These are phyloP conservation scores for Neurospora sp. DNA, from an alignment of 2,329 filamentous ascomycete species.

Conservation along the genomic window DNA sequence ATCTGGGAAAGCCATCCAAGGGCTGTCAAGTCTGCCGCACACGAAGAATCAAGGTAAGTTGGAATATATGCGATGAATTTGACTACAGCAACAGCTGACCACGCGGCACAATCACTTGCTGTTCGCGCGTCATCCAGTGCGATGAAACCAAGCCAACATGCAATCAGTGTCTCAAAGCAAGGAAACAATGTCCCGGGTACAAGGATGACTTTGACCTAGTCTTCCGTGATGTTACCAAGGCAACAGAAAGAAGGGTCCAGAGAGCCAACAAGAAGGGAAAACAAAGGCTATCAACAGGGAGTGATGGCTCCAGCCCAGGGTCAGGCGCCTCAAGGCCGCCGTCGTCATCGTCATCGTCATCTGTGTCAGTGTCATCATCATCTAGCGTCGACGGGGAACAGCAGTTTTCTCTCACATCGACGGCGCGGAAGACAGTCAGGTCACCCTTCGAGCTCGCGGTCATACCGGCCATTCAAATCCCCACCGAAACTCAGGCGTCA, in stretches of 20 bases:
- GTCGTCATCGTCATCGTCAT: neutral
- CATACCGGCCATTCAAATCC: slow-evolving; percentile 30
- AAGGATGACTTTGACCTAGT: slow-evolving; percentile 63
- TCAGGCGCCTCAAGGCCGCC: neutral
- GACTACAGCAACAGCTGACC: slow-evolving; percentile 5
- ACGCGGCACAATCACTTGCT: neutral
- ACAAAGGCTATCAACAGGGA: slow-evolving; percentile 17
- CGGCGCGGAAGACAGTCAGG: slow-evolving; percentile 7
- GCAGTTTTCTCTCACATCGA: slow-evolving; percentile 10
- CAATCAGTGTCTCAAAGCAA: slow-evolving; percentile 53
- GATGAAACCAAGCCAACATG: slow-evolving; percentile 59
- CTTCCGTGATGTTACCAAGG: slow-evolving; percentile 62
- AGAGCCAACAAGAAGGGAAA: slow-evolving; percentile 42
- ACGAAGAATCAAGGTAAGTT: slow-evolving; percentile 59
- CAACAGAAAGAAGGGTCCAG: slow-evolving; percentile 52
- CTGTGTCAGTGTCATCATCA: neutral
- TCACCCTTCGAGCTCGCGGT: slow-evolving; percentile 19
- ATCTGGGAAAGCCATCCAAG: slow-evolving; percentile 54
- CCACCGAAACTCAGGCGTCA: slow-evolving; percentile 43
- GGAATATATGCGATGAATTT: slow-evolving; percentile 2
- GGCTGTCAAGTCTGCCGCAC: slow-evolving; percentile 68
- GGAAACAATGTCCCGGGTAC: slow-evolving; percentile 55
- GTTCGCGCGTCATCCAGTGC: slow-evolving; percentile 34
- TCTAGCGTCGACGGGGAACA: neutral
- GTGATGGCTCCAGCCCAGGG: neutral